A percentile compares a stretch with the other conserved stretches of the same genome.
Evolutionary conservation across 441 rosid species (phyloP).

Genomic region (Mallotus repandus): DNA sequence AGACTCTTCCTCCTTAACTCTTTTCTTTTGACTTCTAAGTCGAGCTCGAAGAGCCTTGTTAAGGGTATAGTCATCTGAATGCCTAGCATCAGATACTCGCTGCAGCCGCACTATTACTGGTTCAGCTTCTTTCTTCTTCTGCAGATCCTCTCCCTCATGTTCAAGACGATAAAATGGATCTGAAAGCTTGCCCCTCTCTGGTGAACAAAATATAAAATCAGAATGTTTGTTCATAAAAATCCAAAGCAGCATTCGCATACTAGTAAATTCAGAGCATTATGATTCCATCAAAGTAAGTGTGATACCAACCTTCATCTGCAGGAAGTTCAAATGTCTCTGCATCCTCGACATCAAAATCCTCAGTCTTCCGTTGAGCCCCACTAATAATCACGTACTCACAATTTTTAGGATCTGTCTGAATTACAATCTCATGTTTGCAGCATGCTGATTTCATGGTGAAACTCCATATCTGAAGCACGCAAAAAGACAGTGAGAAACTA

Average conservation of each 20-base stretch:
- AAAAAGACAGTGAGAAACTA: conserved; percentile 15
- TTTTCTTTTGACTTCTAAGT: conserved; percentile 78
- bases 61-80: conserved; percentile 74
- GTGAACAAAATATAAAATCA: conserved; percentile 17
- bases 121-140: conserved; percentile 95
- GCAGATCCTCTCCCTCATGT: conserved; percentile 85
- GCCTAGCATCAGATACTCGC: conserved; percentile 72
- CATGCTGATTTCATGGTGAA: conserved; percentile 90
- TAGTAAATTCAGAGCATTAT: not conserved
- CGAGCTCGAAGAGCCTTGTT: conserved; percentile 77
- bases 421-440: conserved; percentile 82
- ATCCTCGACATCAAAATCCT: conserved; percentile 82
- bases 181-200: conserved; percentile 85
- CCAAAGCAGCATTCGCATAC: not conserved
- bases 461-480: conserved; percentile 75
- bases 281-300: not conserved
- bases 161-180: conserved; percentile 95
- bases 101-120: conserved; percentile 82
- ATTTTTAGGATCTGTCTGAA: conserved; percentile 91
- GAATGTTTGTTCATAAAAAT: conserved; percentile 1
- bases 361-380: conserved; percentile 80
- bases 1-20: conserved; percentile 79
- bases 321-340: conserved; percentile 92
- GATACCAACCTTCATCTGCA: conserved; percentile 79
- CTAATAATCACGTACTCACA: conserved; percentile 85